These are phyloP conservation scores for Tricholoma furcatifolium DNA, from an alignment of 768 basidiomycete genomes.

Conservation along the genomic window DNA sequence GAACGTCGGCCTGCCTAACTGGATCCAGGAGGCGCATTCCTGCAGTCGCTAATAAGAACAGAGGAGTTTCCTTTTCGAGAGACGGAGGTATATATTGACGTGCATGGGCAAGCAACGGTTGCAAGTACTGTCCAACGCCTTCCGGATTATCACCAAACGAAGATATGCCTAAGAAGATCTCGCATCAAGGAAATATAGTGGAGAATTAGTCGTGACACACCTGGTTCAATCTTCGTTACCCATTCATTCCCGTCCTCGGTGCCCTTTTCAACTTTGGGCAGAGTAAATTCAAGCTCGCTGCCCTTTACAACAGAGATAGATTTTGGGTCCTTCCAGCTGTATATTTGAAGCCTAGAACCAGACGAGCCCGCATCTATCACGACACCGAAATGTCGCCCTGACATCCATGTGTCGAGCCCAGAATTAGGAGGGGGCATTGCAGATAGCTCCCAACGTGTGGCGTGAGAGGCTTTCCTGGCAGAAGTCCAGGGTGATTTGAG, in stretches of 20 bases:
- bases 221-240: constrained; percentile 92
- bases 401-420: constrained; percentile 70
- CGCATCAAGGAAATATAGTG: neutral
- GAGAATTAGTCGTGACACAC: constrained; percentile 42
- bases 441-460: neutral
- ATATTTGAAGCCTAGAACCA: constrained; percentile 93
- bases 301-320: constrained; percentile 47
- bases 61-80: constrained; percentile 77
- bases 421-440: constrained; percentile 71
- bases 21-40: constrained; percentile 89
- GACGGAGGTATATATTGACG: constrained; percentile 83
- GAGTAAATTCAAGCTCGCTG: constrained; percentile 46
- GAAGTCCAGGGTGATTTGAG: neutral
- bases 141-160: constrained; percentile 70
- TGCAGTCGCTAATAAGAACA: constrained; percentile 94
- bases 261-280: constrained; percentile 93
- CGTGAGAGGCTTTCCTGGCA: neutral
- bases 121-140: constrained; percentile 71
- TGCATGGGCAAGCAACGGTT: constrained; percentile 83
- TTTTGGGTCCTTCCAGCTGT: constrained; percentile 91
- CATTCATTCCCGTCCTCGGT: constrained; percentile 78
- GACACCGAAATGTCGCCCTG: constrained; percentile 82
- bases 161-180: constrained; percentile 81
- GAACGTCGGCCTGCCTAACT: constrained; percentile 65
- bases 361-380: constrained; percentile 99